phyloP scores from a whole-genome alignment of 257 asterid genomes.

The Fraxinus pennsylvanica region DNA sequence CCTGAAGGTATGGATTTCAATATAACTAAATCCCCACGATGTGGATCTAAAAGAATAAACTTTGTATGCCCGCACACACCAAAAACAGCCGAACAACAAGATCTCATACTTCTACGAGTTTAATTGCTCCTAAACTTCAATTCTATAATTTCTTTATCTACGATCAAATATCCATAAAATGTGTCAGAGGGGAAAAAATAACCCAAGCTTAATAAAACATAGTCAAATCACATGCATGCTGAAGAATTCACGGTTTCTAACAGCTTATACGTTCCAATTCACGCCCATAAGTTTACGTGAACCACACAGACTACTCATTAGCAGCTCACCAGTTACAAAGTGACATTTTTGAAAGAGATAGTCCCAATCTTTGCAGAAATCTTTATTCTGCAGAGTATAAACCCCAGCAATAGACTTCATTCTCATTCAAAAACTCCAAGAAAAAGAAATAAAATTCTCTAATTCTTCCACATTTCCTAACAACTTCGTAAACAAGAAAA shows the following conservation, averaged over 20 bases:
- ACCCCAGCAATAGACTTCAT: not conserved
- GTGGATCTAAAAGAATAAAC: not conserved
- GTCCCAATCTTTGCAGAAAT: not conserved
- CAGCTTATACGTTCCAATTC: not conserved
- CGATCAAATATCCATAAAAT: not conserved
- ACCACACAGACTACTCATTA: not conserved
- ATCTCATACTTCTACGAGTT: not conserved
- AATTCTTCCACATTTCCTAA: slow-evolving; percentile 7
- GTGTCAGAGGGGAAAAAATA: not conserved
- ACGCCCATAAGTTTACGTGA: not conserved
- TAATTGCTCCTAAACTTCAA: not conserved
- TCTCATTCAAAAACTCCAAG: not conserved
- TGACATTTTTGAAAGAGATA: not conserved
- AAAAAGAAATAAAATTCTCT: not conserved
- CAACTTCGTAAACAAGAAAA: not conserved
- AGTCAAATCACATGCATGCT: not conserved
- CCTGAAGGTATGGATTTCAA: not conserved
- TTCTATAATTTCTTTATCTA: not conserved
- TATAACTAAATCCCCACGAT: not conserved
- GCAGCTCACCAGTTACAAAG: not conserved
- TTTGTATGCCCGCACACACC: not conserved
- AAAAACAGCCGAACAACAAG: not conserved
- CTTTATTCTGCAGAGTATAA: not conserved
- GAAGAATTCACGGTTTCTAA: not conserved
- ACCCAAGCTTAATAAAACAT: not conserved